Evolutionary conservation across 495 filamentous ascomycete genomes (phyloP).

Genomic region (Daldinia concentrica): DNA sequence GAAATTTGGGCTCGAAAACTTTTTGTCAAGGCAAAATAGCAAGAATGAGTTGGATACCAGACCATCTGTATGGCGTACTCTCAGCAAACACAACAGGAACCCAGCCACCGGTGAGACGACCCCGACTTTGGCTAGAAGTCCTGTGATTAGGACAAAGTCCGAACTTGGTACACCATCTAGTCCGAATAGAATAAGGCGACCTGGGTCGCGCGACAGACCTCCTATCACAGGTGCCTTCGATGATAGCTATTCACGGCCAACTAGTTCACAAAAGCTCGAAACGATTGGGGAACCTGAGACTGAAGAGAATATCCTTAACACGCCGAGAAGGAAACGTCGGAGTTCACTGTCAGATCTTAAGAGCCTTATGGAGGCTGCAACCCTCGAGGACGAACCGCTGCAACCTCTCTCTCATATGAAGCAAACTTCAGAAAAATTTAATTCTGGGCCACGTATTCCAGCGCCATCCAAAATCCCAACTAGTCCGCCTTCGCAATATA

Average conservation of each 20-base stretch:
- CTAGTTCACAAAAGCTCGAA: constrained; percentile 58
- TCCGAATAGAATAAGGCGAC: constrained; percentile 63
- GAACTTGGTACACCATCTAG: constrained; percentile 69
- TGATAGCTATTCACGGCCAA: constrained; percentile 54
- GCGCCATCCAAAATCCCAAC: constrained; percentile 57
- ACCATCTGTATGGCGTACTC: constrained; percentile 82
- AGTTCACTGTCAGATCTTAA: constrained; percentile 93
- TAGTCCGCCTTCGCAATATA: constrained; percentile 48
- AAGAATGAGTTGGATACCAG: constrained; percentile 72
- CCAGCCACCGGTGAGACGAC: constrained; percentile 62
- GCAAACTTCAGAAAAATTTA: constrained; percentile 68
- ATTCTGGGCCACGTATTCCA: constrained; percentile 50
- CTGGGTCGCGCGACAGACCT: constrained; percentile 72
- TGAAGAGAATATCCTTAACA: constrained; percentile 52
- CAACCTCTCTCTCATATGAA: constrained; percentile 60
- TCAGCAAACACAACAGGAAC: constrained; percentile 81
- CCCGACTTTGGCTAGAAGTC: constrained; percentile 67
- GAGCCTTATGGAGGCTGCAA: constrained; percentile 61
- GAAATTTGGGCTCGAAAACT: constrained; percentile 78
- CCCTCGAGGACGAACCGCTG: constrained; percentile 53
- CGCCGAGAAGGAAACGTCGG: constrained; percentile 79
- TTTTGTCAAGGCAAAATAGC: constrained; percentile 77
- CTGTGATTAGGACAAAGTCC: constrained; percentile 79
- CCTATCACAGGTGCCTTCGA: constrained; percentile 71
- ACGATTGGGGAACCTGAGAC: constrained; percentile 62